phyloP scores from a whole-genome alignment of 768 basidiomycete genomes.

The Lentinula sp. region DNA sequence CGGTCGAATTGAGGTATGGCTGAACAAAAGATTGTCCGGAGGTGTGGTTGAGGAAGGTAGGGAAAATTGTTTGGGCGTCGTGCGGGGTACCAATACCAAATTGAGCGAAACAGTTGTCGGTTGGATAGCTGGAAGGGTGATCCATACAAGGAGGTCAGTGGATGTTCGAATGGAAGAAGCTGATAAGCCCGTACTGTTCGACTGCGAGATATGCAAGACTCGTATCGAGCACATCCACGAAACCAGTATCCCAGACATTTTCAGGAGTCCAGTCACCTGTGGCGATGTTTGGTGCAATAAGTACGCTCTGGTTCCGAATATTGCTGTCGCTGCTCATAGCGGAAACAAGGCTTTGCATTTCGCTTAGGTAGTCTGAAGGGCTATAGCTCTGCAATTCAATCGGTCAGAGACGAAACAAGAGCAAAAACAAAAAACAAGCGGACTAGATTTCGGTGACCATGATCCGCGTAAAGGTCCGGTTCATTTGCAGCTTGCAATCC shows the following conservation, averaged over 20 bases:
- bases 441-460: slow-evolving; percentile 7
- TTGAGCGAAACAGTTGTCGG: slow-evolving; percentile 53
- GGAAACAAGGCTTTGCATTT: slow-evolving; percentile 43
- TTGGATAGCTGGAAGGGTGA: slow-evolving; percentile 12
- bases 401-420: slow-evolving; percentile 9
- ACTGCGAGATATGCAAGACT: slow-evolving; percentile 44
- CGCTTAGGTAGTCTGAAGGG: slow-evolving; percentile 41
- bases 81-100: slow-evolving; percentile 34
- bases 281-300: slow-evolving; percentile 53
- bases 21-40: slow-evolving; percentile 40
- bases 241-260: slow-evolving; percentile 49
- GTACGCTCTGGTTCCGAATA: slow-evolving; percentile 34
- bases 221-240: slow-evolving; percentile 32
- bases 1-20: slow-evolving; percentile 44
- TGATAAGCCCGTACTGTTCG: slow-evolving; percentile 38
- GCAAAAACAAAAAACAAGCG: slow-evolving; percentile 13
- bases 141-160: neutral
- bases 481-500: slow-evolving; percentile 68
- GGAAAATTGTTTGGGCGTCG: slow-evolving; percentile 44
- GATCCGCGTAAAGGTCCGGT: slow-evolving; percentile 44
- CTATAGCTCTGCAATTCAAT: slow-evolving; percentile 11
- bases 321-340: slow-evolving; percentile 26
- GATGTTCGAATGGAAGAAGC: neutral
- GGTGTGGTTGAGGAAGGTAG: slow-evolving; percentile 54
- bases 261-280: slow-evolving; percentile 50